Evolutionary conservation across 2,329 filamentous ascomycete genomes (phyloP).

Genomic region (Colletotrichum australisinense): DNA sequence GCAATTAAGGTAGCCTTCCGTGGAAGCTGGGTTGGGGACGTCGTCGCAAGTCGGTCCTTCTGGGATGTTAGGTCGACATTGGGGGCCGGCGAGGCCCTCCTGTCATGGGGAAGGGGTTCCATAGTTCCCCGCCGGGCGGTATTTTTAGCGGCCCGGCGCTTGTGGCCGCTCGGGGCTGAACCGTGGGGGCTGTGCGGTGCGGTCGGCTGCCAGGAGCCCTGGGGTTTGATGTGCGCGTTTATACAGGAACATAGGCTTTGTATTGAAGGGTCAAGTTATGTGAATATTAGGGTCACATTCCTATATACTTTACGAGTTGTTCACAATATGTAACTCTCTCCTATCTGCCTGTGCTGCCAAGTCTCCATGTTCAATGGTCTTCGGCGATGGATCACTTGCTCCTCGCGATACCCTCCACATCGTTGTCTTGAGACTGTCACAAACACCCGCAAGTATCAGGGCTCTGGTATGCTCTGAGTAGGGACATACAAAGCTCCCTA

Average conservation of each 20-base stretch:
- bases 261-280: background rate
- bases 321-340: background rate
- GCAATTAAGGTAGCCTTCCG: background rate
- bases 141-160: slow-evolving; percentile 34
- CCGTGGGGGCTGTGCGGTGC: slow-evolving; percentile 20
- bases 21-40: background rate
- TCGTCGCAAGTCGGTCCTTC: background rate
- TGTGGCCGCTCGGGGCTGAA: slow-evolving; percentile 29
- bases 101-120: slow-evolving; percentile 6
- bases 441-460: background rate
- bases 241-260: background rate
- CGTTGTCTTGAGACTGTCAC: background rate
- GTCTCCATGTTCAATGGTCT: background rate
- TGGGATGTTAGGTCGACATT: background rate
- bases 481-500: background rate
- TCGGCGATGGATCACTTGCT: background rate
- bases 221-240: background rate
- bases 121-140: slow-evolving; percentile 27
- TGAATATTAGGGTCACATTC: too few relatives aligned
- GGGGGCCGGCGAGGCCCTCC: slow-evolving; percentile 9
- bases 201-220: slow-evolving; percentile 11
- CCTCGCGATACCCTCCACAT: background rate
- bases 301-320: background rate
- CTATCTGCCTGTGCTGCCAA: background rate
- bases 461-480: background rate